phyloP scores from a whole-genome alignment of 352 stramenopile genomes.

The Globisporangium lucens region DNA sequence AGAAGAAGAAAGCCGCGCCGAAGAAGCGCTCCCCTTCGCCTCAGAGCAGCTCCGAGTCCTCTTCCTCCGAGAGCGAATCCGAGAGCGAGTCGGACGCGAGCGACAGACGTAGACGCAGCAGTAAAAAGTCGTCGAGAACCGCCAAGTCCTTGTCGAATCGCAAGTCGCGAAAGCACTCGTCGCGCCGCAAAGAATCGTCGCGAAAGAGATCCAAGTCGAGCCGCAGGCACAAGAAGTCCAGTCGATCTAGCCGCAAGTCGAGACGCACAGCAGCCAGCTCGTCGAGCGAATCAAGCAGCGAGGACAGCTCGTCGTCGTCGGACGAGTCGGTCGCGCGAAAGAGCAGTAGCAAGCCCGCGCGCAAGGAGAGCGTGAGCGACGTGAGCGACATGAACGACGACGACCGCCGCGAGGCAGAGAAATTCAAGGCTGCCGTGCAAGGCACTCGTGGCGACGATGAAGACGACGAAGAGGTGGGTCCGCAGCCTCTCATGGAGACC shows the following conservation, averaged over 20 bases:
- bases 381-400: constrained; percentile 41
- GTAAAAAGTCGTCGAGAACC: constrained; percentile 14
- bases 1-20: constrained; percentile 40
- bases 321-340: constrained; percentile 18
- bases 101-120: constrained; percentile 22
- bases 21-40: constrained; percentile 32
- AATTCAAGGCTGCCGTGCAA: constrained; percentile 90
- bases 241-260: constrained; percentile 16
- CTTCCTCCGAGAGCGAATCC: constrained; percentile 23
- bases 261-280: constrained; percentile 11
- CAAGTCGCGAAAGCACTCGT: constrained; percentile 24
- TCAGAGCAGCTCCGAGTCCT: constrained; percentile 31
- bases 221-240: constrained; percentile 18
- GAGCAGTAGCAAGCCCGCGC: constrained; percentile 20
- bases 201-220: constrained; percentile 26
- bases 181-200: constrained; percentile 22
- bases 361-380: constrained; percentile 14
- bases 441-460: constrained; percentile 36
- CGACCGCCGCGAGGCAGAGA: constrained; percentile 72
- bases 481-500: constrained; percentile 61
- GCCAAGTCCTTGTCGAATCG: constrained; percentile 26
- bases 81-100: constrained; percentile 28
- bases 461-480: constrained; percentile 87
- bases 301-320: constrained; percentile 19
- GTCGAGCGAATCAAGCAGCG: constrained; percentile 7